Conservation (phyloP, 257 asterid genomes). For the Eucommia ulmoides region DNA sequence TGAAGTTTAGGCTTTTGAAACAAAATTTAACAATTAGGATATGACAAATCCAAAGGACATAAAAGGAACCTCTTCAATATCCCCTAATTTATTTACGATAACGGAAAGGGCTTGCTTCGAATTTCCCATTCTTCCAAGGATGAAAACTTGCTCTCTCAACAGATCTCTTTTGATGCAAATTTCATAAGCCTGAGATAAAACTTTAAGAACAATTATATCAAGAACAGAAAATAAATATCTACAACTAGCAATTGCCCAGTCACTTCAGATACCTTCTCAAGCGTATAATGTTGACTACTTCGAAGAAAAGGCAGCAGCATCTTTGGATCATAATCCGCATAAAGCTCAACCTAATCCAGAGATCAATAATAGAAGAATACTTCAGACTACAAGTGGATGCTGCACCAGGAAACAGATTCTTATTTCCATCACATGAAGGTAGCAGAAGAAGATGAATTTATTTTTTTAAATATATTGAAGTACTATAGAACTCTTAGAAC, state of each 20-base stretch:
- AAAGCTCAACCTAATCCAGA: slow-evolving; percentile 84
- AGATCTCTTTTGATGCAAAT: slow-evolving; percentile 64
- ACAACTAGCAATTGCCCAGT: slow-evolving; percentile 1
- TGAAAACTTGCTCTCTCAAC: slow-evolving; percentile 82
- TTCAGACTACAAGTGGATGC: no score
- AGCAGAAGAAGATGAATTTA: no score
- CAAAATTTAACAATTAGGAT: no score
- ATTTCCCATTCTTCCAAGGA: slow-evolving; percentile 99
- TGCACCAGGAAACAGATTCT: no score
- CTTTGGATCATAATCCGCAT: slow-evolving; percentile 75
- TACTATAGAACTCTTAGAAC: no score
- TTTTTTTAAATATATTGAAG: no score
- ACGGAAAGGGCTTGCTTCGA: slow-evolving; percentile 83
- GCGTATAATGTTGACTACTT: slow-evolving; percentile 93
- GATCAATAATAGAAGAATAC: no score
- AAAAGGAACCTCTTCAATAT: slow-evolving; percentile 71
- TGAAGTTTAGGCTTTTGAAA: no score
- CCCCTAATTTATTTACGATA: slow-evolving; percentile 77
- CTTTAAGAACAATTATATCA: slow-evolving; percentile 4
- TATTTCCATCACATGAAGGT: no score
- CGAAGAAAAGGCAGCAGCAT: slow-evolving; percentile 95
- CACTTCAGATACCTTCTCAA: slow-evolving; percentile 61
- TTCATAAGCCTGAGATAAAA: slow-evolving; percentile 71
- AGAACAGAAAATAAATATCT: slow-evolving; percentile 3
- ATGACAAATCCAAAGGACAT: slow-evolving; percentile 8